Percentiles rank a stretch among this genome's conserved stretches.
Conservation (phyloP, 495 filamentous ascomycete species). For the Trichoderma virens region DNA sequence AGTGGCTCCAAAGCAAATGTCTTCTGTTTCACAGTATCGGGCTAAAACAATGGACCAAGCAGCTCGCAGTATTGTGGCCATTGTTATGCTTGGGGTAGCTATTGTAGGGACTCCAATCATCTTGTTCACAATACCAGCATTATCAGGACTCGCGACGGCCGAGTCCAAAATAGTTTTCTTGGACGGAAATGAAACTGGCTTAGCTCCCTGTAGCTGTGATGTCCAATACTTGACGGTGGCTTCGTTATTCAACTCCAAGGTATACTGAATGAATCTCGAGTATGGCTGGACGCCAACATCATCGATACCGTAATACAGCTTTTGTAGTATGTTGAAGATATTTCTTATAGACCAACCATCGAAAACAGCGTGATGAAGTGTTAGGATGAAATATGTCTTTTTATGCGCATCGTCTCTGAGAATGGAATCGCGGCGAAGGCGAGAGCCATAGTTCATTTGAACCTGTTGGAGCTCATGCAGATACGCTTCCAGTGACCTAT, state of each 20-base stretch:
- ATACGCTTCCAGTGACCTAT: background rate
- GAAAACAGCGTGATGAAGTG: background rate
- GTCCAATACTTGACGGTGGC: slow-evolving; percentile 1
- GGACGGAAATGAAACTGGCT: background rate
- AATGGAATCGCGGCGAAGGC: background rate
- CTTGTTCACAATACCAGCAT: background rate
- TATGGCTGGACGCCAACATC: background rate
- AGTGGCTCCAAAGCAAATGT: slow-evolving; percentile 41
- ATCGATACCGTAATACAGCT: background rate
- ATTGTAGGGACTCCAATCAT: slow-evolving; percentile 20
- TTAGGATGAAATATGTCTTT: slow-evolving; percentile 12
- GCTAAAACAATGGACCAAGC: slow-evolving; percentile 37
- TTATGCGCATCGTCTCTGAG: slow-evolving; percentile 5
- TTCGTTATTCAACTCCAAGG: background rate
- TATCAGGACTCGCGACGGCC: background rate
- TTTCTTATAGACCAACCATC: slow-evolving; percentile 4
- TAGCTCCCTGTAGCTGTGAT: background rate
- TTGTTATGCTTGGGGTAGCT: slow-evolving; percentile 23
- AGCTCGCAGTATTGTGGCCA: slow-evolving; percentile 32
- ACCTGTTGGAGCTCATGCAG: background rate
- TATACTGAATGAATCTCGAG: background rate
- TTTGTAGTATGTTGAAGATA: background rate
- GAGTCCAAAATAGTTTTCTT: slow-evolving; percentile 11
- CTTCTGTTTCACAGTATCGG: slow-evolving; percentile 28
- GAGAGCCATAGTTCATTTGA: background rate